phyloP scores from a whole-genome alignment of 202 grass and related monocot species.

The Setaria viridis region DNA sequence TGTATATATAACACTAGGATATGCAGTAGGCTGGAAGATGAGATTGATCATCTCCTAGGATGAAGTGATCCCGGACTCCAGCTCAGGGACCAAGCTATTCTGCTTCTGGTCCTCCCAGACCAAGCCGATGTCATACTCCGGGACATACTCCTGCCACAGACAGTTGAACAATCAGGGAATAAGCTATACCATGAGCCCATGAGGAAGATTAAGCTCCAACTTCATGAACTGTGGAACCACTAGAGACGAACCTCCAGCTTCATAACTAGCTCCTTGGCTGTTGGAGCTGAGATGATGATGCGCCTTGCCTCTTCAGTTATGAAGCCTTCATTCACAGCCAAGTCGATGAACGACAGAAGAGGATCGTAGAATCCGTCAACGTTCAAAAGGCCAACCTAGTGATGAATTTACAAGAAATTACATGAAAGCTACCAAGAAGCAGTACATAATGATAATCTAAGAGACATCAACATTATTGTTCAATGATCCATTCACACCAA shows the following conservation, averaged over 20 bases:
- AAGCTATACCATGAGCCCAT: neutral
- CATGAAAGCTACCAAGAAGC: neutral
- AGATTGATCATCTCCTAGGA: conserved; percentile 27
- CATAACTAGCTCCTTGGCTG: conserved; percentile 82
- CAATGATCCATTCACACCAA: conserved; percentile 32
- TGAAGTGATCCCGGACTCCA: conserved; percentile 44
- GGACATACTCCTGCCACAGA: conserved; percentile 61
- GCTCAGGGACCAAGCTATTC: conserved; percentile 47
- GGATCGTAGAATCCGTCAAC: conserved; percentile 94
- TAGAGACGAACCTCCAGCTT: conserved; percentile 73
- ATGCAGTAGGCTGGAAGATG: neutral
- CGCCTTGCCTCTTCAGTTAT: conserved; percentile 74
- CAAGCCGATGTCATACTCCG: conserved; percentile 62
- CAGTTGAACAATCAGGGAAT: neutral
- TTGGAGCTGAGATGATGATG: conserved; percentile 87
- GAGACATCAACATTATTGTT: conserved; percentile 17
- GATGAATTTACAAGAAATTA: conserved; percentile 31
- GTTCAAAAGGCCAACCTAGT: conserved; percentile 90
- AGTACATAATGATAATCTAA: neutral
- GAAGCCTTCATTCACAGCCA: conserved; percentile 87
- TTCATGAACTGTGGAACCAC: neutral
- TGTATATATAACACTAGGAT: conserved; percentile 8
- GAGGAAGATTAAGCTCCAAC: neutral
- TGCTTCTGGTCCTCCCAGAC: conserved; percentile 74
- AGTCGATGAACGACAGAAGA: conserved; percentile 88